phyloP scores from a whole-genome alignment of 106 monocot species.

The Platanthera zijinensis region DNA sequence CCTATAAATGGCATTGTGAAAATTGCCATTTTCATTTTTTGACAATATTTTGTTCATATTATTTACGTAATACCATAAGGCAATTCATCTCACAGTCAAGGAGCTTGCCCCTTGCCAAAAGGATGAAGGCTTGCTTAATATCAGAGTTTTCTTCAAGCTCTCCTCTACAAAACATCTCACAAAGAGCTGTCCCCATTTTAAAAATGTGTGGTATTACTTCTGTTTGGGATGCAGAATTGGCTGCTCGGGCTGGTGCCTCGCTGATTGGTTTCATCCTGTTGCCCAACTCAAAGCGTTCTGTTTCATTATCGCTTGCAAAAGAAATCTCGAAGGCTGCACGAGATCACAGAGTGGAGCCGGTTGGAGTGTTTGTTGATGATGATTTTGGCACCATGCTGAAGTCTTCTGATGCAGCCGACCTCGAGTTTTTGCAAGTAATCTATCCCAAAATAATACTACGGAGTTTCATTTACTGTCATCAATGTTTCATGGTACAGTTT shows the following conservation, averaged over 20 bases:
- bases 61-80: conserved; percentile 3
- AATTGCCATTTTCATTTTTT: neutral
- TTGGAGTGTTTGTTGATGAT: conserved; percentile 91
- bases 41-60: neutral
- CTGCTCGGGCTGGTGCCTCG: conserved; percentile 57
- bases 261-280: conserved; percentile 94
- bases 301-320: conserved; percentile 49
- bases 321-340: conserved; percentile 79
- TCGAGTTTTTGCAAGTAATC: conserved; percentile 63
- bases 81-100: conserved; percentile 4
- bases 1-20: too few relatives aligned
- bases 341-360: conserved; percentile 55
- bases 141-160: conserved; percentile 10
- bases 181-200: conserved; percentile 38
- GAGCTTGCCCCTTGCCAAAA: conserved; percentile 15
- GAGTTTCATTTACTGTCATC: too few relatives aligned
- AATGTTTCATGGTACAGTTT: too few relatives aligned
- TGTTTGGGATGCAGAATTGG: conserved; percentile 66
- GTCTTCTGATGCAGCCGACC: conserved; percentile 29
- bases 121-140: neutral
- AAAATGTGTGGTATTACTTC: conserved; percentile 96
- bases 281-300: conserved; percentile 81
- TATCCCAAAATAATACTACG: too few relatives aligned
- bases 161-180: conserved; percentile 6
- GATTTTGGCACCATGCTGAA: conserved; percentile 46